Evolutionary conservation across 441 rosid species (phyloP), one percentile per base, ranked within the genome.

Genomic region (Biscutella laevigata): DNA sequence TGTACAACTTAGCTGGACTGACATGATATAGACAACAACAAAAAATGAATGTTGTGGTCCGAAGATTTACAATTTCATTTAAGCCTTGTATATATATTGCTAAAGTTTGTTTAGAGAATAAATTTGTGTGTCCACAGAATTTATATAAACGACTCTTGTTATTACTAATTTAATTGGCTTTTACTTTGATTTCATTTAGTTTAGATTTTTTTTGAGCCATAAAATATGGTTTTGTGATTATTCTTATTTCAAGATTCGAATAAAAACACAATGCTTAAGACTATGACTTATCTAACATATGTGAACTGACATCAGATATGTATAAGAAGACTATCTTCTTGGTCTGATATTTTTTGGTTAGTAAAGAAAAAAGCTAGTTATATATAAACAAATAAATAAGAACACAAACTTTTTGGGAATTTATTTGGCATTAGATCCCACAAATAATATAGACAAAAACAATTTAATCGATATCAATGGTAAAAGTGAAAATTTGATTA

Each of bases 1-100:
- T 63, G 62, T 55, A 46, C 17, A 14, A 41, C 62, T 64, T 57
- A 49, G 69, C 69, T 64, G 63, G 62, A 17, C 53, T 40, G 59
- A 64, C 40, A 64, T 40, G 52, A 40, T 21, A 32, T 4, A 9
- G 43, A 47, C 50, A 40, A 53, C n/a, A n/a, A n/a, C n/a, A n/a
- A n/a, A n/a, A 38, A 44, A 22, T 4, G 9, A 14, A 14, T 46
- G 38, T 9, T 46, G 58, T 64, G 69, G 69, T 51, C 69, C 46
- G 6, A 29, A 44, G 22, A 15, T 4, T 39, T 55, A 4, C n/a
- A 16, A 35, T 8, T 43, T 39, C 16, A 28, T 43, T n/a, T n/a
- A n/a, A n/a, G n/a, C n/a, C n/a, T n/a, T n/a, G n/a, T n/a, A n/a
- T n/a, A 34, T 10, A 55, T 12, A 7, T 52, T 7, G 26, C 2